Evolutionary conservation across 139 green algal genomes (phyloP).

Genomic region (Chlamydomonas sp.): DNA sequence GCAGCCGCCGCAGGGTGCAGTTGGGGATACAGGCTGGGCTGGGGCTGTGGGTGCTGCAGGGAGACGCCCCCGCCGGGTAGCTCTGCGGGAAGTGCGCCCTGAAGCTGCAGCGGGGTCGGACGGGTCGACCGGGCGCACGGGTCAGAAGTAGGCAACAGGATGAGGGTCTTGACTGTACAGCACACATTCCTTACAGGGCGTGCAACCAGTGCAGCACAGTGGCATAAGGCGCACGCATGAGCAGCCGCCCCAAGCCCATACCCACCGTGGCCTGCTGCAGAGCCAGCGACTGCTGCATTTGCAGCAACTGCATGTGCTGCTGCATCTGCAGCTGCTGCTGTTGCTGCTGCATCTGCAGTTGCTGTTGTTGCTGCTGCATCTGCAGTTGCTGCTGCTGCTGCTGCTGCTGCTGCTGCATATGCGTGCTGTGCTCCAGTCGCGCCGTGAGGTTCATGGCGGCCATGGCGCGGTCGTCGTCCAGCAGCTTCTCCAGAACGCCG

Average conservation of each 20-base stretch:
- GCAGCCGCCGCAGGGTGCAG: neutral
- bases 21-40: neutral
- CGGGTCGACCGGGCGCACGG: no score
- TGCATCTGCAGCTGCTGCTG: neutral
- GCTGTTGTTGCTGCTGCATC: neutral
- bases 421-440: neutral
- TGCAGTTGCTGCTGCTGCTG: neutral
- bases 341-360: neutral
- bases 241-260: no score
- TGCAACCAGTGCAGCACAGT: no score
- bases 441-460: conserved; percentile 46
- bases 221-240: no score
- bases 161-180: no score
- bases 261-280: no score
- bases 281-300: no score
- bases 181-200: no score
- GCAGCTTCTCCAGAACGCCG: conserved; percentile 50
- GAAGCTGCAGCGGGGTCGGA: no score
- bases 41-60: neutral
- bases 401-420: neutral
- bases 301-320: neutral
- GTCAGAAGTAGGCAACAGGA: no score
- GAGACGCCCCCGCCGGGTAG: no score
- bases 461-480: conserved; percentile 51
- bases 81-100: no score